Conservation (phyloP, 108 stramenopile genomes). For the Aurantiochytrium sp. region DNA sequence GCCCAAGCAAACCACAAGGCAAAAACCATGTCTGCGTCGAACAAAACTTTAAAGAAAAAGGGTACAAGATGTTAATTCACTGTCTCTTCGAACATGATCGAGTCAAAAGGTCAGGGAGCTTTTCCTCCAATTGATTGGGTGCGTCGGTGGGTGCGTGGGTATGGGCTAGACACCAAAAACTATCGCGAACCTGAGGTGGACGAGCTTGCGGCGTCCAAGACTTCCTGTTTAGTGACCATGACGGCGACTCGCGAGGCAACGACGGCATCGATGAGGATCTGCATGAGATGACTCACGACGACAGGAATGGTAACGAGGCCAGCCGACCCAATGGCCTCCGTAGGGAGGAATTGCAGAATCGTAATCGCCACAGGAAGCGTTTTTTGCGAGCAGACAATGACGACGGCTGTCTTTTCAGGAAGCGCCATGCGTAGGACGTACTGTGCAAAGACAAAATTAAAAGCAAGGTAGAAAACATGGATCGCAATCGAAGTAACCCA, state of each 20-base stretch:
- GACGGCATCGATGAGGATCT: slow-evolving; percentile 21
- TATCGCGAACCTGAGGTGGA: no score
- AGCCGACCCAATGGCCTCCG: background rate
- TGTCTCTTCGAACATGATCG: no score
- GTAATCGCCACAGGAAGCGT: slow-evolving; percentile 20
- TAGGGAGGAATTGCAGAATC: background rate
- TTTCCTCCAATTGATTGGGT: no score
- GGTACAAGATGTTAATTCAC: no score
- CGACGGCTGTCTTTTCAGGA: background rate
- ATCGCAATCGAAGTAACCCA: background rate
- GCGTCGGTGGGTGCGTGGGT: no score
- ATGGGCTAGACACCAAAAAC: no score
- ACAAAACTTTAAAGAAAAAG: no score
- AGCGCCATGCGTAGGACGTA: background rate
- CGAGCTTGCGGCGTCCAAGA: background rate
- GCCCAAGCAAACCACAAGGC: no score
- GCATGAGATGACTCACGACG: slow-evolving; percentile 1
- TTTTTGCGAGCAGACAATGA: slow-evolving; percentile 20
- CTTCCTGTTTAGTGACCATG: background rate
- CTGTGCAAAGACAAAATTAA: background rate
- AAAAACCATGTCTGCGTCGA: no score
- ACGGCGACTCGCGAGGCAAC: background rate
- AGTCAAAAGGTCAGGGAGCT: no score
- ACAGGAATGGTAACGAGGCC: slow-evolving; percentile 16
- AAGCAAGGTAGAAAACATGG: background rate